phyloP scores from a whole-genome alignment of 805 yeast species.

The Suhomyces xylopsoci region DNA sequence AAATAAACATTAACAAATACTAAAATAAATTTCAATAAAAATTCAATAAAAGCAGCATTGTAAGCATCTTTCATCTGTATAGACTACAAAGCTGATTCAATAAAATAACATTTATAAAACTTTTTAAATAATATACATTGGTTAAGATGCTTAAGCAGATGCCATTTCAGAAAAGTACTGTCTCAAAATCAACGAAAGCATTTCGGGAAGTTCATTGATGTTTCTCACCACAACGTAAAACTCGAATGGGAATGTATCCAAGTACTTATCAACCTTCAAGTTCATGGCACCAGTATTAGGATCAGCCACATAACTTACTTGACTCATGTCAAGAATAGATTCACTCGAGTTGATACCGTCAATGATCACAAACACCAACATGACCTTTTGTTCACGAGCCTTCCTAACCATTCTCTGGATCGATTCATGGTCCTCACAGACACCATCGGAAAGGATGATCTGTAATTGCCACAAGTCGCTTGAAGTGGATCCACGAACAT shows the following conservation, averaged over 20 bases:
- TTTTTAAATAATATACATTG: background rate
- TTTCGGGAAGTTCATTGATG: constrained; percentile 85
- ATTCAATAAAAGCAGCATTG: too few species aligned
- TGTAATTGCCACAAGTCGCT: constrained; percentile 89
- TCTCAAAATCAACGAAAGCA: constrained; percentile 82
- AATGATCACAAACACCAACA: constrained; percentile 91
- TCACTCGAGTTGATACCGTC: constrained; percentile 85
- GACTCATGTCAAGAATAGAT: constrained; percentile 91
- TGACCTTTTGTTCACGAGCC: constrained; percentile 87
- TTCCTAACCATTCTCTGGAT: constrained; percentile 80
- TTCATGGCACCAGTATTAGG: constrained; percentile 60
- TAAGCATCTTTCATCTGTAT: background rate
- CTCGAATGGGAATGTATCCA: constrained; percentile 95
- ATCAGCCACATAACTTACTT: constrained; percentile 78
- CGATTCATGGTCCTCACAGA: constrained; percentile 90
- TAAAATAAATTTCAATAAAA: background rate
- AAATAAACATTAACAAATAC: background rate
- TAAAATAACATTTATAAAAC: background rate
- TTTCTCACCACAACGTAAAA: constrained; percentile 91
- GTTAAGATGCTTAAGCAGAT: background rate
- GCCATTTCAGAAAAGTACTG: constrained; percentile 78
- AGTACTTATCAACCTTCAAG: constrained; percentile 75
- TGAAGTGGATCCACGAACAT: constrained; percentile 45
- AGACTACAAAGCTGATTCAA: background rate
- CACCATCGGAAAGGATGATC: constrained; percentile 92